These are phyloP conservation scores for Echites panduratus DNA, from an alignment of 257 asterid genomes.

Conservation along the genomic window DNA sequence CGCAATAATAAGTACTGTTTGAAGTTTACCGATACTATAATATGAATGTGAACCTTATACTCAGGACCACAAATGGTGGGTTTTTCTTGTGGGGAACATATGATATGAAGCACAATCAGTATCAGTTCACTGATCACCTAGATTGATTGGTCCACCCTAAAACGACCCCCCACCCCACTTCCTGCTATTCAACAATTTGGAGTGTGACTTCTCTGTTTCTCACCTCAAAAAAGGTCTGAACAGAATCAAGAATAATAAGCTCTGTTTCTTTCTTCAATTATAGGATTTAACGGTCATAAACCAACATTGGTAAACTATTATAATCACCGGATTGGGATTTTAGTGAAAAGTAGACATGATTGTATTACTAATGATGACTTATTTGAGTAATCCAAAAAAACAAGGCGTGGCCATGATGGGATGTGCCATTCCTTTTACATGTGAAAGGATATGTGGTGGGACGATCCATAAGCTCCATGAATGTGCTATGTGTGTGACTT, in stretches of 20 bases:
- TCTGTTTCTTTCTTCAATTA: too few relatives aligned
- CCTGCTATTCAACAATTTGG: background rate
- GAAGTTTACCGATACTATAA: too few relatives aligned
- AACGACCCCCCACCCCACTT: background rate
- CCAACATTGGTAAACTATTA: background rate
- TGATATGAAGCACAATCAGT: background rate
- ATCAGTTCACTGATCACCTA: background rate
- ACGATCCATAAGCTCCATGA: background rate
- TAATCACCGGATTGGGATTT: background rate
- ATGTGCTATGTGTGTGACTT: too few relatives aligned
- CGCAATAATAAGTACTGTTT: background rate
- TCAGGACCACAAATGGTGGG: background rate
- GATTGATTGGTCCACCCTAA: background rate
- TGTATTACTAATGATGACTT: background rate
- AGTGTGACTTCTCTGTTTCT: too few relatives aligned
- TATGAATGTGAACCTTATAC: background rate
- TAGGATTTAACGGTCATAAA: too few relatives aligned
- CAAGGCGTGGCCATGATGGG: background rate
- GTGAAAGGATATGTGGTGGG: background rate
- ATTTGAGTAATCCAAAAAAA: background rate
- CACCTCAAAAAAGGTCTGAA: too few relatives aligned
- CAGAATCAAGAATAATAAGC: too few relatives aligned
- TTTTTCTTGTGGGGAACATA: background rate
- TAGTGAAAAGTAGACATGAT: conserved; percentile 5
- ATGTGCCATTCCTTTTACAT: background rate